Evolutionary conservation across 208 protist species (phyloP).

Genomic region (Novymonas esmeraldas): DNA sequence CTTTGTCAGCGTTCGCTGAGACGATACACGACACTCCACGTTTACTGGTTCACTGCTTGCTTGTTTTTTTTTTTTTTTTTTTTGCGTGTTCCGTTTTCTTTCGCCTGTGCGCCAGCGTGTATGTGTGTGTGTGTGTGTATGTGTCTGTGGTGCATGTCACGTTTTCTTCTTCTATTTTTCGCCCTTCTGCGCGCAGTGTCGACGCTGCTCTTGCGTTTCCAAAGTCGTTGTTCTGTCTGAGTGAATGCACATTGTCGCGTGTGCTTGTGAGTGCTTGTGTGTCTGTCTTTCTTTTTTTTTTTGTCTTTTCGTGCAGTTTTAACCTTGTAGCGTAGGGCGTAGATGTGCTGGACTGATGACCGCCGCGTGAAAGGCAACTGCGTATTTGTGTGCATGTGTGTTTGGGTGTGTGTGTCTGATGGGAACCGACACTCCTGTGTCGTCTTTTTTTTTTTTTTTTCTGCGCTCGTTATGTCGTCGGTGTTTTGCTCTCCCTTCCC

Average conservation of each 20-base stretch:
- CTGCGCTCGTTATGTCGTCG: neutral
- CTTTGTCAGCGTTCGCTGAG: slow-evolving; percentile 8
- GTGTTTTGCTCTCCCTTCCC: too few species aligned
- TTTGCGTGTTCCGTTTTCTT: neutral
- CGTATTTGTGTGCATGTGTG: neutral
- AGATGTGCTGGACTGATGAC: too few species aligned
- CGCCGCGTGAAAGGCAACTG: too few species aligned
- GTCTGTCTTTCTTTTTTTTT: neutral
- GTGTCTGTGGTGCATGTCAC: too few species aligned
- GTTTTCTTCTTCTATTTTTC: neutral
- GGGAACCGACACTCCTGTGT: neutral
- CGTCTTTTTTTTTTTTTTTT: neutral
- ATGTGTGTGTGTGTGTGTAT: too few species aligned
- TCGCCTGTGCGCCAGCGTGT: too few species aligned
- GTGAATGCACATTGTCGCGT: too few species aligned
- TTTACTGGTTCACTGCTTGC: too few species aligned
- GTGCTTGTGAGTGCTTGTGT: neutral
- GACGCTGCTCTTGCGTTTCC: neutral
- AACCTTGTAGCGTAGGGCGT: too few species aligned
- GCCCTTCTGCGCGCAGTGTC: too few species aligned
- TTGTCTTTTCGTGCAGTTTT: too few species aligned
- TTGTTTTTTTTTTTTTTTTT: neutral
- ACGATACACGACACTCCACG: neutral
- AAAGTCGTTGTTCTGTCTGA: neutral
- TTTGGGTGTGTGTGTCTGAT: neutral